Conservation (phyloP, 805 yeast species). For the Zygotorulaspora florentina region DNA sequence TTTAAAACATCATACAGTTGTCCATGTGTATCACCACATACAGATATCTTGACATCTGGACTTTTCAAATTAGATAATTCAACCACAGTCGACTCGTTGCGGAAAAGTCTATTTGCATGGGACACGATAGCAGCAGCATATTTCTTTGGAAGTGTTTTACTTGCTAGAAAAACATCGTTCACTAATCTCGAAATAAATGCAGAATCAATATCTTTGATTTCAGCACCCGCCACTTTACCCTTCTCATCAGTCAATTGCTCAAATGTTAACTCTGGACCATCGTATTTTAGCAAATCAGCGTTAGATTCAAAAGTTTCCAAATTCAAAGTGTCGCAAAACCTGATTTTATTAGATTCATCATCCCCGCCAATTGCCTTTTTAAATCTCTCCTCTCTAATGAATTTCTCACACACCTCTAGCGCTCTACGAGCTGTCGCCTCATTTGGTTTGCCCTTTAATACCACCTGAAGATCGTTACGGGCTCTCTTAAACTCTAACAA, state of each 20-base stretch:
- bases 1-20: conserved; percentile 88
- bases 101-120: conserved; percentile 61
- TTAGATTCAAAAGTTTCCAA: conserved; percentile 32
- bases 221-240: conserved; percentile 25
- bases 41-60: conserved; percentile 50
- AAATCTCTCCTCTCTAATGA: conserved; percentile 70
- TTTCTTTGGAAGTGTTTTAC: conserved; percentile 70
- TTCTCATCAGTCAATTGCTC: conserved; percentile 29
- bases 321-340: conserved; percentile 27
- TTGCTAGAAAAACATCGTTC: conserved; percentile 59
- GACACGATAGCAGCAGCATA: conserved; percentile 80
- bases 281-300: conserved; percentile 29
- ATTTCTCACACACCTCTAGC: conserved; percentile 56
- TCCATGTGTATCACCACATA: conserved; percentile 98
- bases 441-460: conserved; percentile 57
- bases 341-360: conserved; percentile 28
- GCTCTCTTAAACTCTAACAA: conserved; percentile 73
- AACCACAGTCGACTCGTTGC: conserved; percentile 65
- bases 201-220: conserved; percentile 41
- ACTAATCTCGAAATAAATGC: conserved; percentile 64
- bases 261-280: conserved; percentile 29
- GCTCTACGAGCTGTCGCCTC: conserved; percentile 66
- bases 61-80: conserved; percentile 49
- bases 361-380: conserved; percentile 83
- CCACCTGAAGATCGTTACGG: conserved; percentile 58